Percentiles rank a stretch among this genome's conserved stretches.
phyloP scores from a whole-genome alignment of 2,329 filamentous ascomycete species.

The Fusarium sp. region DNA sequence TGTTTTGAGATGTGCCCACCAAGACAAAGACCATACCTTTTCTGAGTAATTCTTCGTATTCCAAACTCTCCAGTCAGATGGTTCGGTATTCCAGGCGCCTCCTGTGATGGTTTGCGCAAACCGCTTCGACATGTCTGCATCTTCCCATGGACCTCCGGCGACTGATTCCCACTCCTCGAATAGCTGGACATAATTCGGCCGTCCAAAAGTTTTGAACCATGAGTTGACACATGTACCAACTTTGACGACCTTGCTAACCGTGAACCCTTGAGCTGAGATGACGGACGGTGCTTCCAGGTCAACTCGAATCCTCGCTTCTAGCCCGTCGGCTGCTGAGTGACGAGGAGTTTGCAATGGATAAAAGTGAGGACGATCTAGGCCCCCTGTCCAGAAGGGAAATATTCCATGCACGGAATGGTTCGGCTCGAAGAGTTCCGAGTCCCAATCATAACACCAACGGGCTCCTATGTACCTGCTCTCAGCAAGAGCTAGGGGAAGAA shows the following conservation, averaged over 20 bases:
- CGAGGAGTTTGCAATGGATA: slow-evolving; percentile 13
- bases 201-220: slow-evolving; percentile 6
- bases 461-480: slow-evolving; percentile 1
- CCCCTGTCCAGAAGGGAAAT: slow-evolving; percentile 17
- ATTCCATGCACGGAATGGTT: slow-evolving; percentile 3
- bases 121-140: slow-evolving; percentile 1
- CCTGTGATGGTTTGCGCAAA: slow-evolving; percentile 17
- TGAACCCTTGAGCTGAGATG: slow-evolving; percentile 12
- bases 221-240: slow-evolving; percentile 4
- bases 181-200: slow-evolving; percentile 19
- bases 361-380: slow-evolving; percentile 12
- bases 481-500: slow-evolving; percentile 11
- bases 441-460: slow-evolving; percentile 21
- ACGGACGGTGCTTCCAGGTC: slow-evolving; percentile 10
- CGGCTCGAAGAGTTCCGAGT: slow-evolving; percentile 4
- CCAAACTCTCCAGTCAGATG: slow-evolving; percentile 17
- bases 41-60: slow-evolving; percentile 19
- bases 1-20: background rate
- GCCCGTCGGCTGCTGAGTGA: slow-evolving; percentile 14
- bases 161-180: slow-evolving; percentile 19
- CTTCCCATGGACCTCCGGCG: slow-evolving; percentile 15
- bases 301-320: slow-evolving; percentile 9
- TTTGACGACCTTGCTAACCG: slow-evolving; percentile 4
- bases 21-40: slow-evolving; percentile 1
- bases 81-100: slow-evolving; percentile 11